Base-by-base conservation (phyloP, 2,329 filamentous ascomycete genomes). In the Aureobasidium lini region DNA sequence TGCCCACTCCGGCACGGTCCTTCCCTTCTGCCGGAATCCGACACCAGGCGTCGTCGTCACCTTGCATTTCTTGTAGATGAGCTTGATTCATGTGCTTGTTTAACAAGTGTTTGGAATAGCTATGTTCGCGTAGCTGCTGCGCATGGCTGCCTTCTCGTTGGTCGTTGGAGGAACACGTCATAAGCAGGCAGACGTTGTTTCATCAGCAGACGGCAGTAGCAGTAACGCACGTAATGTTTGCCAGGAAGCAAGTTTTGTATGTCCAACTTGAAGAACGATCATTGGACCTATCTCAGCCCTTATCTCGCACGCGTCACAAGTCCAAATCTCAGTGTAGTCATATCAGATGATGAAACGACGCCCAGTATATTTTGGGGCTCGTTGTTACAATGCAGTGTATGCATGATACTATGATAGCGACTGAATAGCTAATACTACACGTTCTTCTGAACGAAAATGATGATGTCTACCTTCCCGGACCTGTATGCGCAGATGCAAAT, bases 361-460 rank as follows among this genome's bases (percentile, higher is more conserved):
- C n/a, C 37, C 39, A 10, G 23, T 36, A 31, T 49, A 31, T 23
- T 49, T 28, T 40, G 36, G 23, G 34, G 34, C 36, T 40, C 34
- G 36, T n/a, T 52, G 7, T 23, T 54, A 28, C 23, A 43, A 54
- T 43, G 50, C 37, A 36, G 34, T 42, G 8, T 10, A 56, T 56
- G 52, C 40, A 48, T 57, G 54, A 57, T 57, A 28, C 44, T 32
- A 48, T 48, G 6, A 10, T 44, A 44, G 40, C 31, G 18, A 57
- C 15, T 34, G 32, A 23, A 32, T 48, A 40, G 23, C 43, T 48
- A 57, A 39, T 31, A 34, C 29, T 47, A 48, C 43, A 48, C 31
- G 34, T 37, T 47, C 53, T 43, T 9, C 10, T 18, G 13, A 46
- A 29, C 42, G 31, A 34, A 29, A 34, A 34, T 44, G 50, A 52